A percentile compares a stretch with the other conserved stretches of the same genome.
These are phyloP conservation scores for Neopestalotiopsis rosae DNA, from an alignment of 2,329 filamentous ascomycete species.

Conservation along the genomic window DNA sequence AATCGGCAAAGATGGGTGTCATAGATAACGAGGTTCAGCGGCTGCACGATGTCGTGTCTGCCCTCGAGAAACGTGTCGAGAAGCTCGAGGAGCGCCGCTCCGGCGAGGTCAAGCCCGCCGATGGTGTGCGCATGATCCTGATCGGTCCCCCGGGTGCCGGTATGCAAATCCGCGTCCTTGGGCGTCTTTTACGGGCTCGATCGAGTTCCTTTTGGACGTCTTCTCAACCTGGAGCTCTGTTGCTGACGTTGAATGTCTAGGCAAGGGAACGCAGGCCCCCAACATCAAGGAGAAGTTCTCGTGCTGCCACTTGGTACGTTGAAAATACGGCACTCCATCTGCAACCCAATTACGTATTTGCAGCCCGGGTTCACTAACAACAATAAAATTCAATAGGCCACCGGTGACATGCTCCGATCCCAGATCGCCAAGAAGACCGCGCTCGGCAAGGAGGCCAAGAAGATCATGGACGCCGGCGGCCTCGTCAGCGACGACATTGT, in stretches of 20 bases:
- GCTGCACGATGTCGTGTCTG: conserved; percentile 82
- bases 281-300: conserved; percentile 98
- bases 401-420: conserved; percentile 97
- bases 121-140: conserved; percentile 91
- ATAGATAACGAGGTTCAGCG: conserved; percentile 84
- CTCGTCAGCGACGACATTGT: conserved; percentile 99
- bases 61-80: conserved; percentile 85
- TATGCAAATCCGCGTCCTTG: conserved; percentile 52
- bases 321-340: background rate
- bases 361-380: conserved; percentile 17
- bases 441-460: conserved; percentile 95
- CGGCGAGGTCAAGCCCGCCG: conserved; percentile 58
- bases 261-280: conserved; percentile 98
- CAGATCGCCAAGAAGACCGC: conserved; percentile 98
- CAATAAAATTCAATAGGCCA: conserved; percentile 66
- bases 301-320: conserved; percentile 90
- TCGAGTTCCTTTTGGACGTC: background rate
- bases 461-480: conserved; percentile 99
- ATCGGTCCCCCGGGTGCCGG: conserved; percentile 98
- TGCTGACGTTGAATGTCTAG: conserved; percentile 49
- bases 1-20: conserved; percentile 75
- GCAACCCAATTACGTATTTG: background rate
- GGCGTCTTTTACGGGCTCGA: background rate
- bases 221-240: background rate
- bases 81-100: conserved; percentile 79